Percentiles rank a stretch among this genome's conserved stretches.
Evolutionary conservation across 169 alveolate genomes (phyloP).

Genomic region (Plasmodium sp.): DNA sequence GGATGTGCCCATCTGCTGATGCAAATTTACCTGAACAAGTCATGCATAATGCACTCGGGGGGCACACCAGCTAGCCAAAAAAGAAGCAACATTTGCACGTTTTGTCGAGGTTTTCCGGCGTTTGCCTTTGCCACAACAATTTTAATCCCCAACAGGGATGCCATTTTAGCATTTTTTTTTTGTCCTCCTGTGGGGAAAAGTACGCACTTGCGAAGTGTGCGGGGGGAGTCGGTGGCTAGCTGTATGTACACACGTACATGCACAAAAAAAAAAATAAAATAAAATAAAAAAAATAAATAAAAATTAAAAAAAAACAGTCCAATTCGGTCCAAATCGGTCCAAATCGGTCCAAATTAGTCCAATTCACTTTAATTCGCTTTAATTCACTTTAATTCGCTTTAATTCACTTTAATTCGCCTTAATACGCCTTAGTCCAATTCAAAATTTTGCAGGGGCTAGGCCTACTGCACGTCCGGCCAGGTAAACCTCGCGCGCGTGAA

Average conservation of each 20-base stretch:
- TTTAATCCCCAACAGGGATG: background rate
- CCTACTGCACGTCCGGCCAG: constrained; percentile 52
- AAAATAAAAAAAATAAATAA: background rate
- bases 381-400: background rate
- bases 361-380: background rate
- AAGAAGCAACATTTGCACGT: background rate
- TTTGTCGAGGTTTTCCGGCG: background rate
- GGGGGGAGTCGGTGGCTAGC: background rate
- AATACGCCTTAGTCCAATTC: background rate
- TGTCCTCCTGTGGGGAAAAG: background rate
- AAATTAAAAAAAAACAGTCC: background rate
- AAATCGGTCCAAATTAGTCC: background rate
- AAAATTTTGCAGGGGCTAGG: background rate
- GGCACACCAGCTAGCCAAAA: background rate
- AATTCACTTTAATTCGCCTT: too few species aligned
- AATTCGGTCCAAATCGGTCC: background rate
- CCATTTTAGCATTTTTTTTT: background rate
- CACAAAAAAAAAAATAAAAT: background rate
- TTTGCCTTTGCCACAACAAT: background rate
- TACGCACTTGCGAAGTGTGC: background rate
- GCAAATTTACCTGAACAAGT: background rate
- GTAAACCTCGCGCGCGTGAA: constrained; percentile 55
- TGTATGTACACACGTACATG: constrained; percentile 10
- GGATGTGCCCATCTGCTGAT: background rate
- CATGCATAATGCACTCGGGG: background rate